A percentile compares a stretch with the other conserved stretches of the same genome.
phyloP scores from a whole-genome alignment of 2,329 filamentous ascomycete genomes.

The Cadophora luteo-olivacea region DNA sequence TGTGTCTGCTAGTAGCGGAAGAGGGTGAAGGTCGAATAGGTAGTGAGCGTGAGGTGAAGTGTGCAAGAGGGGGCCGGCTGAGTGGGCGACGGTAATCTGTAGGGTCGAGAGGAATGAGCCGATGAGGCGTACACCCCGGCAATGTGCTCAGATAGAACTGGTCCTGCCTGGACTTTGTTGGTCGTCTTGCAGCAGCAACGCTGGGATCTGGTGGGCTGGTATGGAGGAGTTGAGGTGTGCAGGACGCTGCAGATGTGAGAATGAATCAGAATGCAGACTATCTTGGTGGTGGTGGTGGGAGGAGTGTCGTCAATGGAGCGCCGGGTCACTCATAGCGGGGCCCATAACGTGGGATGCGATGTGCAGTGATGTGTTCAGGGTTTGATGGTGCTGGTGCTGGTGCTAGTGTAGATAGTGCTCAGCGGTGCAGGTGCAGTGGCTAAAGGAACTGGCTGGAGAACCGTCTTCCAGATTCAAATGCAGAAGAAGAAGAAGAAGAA shows the following conservation, averaged over 20 bases:
- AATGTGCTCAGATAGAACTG: background rate
- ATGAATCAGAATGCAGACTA: background rate
- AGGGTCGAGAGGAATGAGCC: background rate
- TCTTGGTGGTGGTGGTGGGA: conserved; percentile 1
- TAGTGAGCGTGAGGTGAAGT: background rate
- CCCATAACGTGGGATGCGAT: conserved; percentile 2
- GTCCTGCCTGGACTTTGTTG: background rate
- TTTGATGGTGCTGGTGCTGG: background rate
- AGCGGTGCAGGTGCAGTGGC: background rate
- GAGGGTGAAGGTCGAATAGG: background rate
- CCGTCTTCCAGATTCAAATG: background rate
- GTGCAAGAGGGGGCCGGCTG: background rate
- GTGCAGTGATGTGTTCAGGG: conserved; percentile 11
- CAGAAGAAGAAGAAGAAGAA: background rate
- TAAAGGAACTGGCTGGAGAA: background rate
- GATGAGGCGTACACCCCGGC: conserved; percentile 4
- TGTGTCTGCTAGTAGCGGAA: conserved; percentile 4
- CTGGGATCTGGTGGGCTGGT: background rate
- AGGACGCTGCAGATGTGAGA: background rate
- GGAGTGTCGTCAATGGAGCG: conserved; percentile 5
- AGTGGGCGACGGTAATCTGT: conserved; percentile 1
- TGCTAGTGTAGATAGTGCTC: background rate
- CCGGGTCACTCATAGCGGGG: background rate
- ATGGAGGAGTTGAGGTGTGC: conserved; percentile 8
- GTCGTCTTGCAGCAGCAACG: conserved; percentile 1